Evolutionary conservation across 2,329 filamentous ascomycete species (phyloP), one percentile per base, ranked within the genome.

Genomic region (Calonectria pseudoturangicola): DNA sequence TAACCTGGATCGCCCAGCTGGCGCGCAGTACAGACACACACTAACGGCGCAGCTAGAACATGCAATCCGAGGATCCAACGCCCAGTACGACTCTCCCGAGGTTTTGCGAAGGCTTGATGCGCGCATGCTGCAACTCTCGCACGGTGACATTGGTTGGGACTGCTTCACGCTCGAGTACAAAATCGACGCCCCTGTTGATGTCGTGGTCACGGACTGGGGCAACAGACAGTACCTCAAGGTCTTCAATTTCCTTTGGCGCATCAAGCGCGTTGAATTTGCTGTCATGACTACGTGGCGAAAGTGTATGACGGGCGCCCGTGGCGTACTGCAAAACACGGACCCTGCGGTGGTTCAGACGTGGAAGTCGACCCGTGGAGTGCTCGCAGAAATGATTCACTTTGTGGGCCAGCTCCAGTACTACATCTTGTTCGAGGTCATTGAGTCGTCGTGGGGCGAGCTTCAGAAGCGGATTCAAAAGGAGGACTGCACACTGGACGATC

Each of bases 151-250:
- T 66, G 97, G 97, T 63, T 99, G 97, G 97, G 97, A 99, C 82
- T 98, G 97, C 82, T 99, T 99, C 85, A 99, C 97, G 0, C 91
- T 99, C 10, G 97, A 99, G 83, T 99, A 99, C 86, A 98, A 98
- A 83, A 97, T 99, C 77, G 96, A 98, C 82, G 94, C 96, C 2
- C 97, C 97, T 0, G 94, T 98, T 28, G 97, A 99, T 82, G 97
- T 99, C 33, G 96, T 99, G 60, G 95, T 99, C 47, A 98, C 96
- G 0, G 95, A 97, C 50, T 98, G 96, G 91, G 96, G 95, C 56
- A 96, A 94, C 76, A 94, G 96, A 27, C 96, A 99, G 82, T 99
- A 99, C 82, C 92, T 99, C 79, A 98, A 98, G 82, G 95, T 99
- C 12, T 99, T 99, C 90, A 99, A 99, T 85, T 98, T 99, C 81